Base-by-base conservation (phyloP, 2,329 filamentous ascomycete species). In the Fusarium sp. region DNA sequence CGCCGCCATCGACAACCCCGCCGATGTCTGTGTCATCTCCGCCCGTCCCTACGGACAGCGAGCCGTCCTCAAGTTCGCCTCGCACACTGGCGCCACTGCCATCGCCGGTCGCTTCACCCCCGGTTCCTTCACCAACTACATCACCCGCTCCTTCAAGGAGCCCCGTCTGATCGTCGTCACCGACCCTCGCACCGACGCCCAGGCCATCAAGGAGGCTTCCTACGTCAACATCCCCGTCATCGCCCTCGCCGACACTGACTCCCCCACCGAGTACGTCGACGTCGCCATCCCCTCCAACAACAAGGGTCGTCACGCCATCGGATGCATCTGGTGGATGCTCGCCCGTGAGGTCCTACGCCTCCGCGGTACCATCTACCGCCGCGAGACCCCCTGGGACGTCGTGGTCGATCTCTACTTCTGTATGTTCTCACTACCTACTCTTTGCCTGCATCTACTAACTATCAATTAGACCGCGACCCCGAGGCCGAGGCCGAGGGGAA, bases 121-220 rank as follows among this genome's bases (percentile, higher is more conserved):
- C 86, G 96, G 96, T 94, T 98, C 96, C 88, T 99, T 99, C 93
- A 99, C 96, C 91, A 99, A 99, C 93, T 99, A 99, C 93, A 99
- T 99, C 93, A 99, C 97, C 87, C 96, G 96, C 84, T 98, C 96
- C 78, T 99, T 99, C 95, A 98, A 98, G 93, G 96, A 99, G 91
- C 96, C 96, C 85, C 97, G 97, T 87, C 91, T 99, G 84, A 98
- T 99, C 88, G 92, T 99, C 86, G 96, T 99, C 84, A 99, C 96
- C 89, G 96, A 99, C 87, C 96, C 96, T 82, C 96, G 97, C 88
- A 99, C 97, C 90, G 96, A 99, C 84, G 94, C 96, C 85, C 96
- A 99, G 92, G 96, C 96, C 84, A 99, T 99, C 93, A 98, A 98
- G 93, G 96, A 99, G 91, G 96, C 97, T 85, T 96, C 93, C 85